Percentiles rank a stretch among this genome's conserved stretches.
Conservation (phyloP, 1,284 basidiomycete species). For the Cryptococcus sp. region DNA sequence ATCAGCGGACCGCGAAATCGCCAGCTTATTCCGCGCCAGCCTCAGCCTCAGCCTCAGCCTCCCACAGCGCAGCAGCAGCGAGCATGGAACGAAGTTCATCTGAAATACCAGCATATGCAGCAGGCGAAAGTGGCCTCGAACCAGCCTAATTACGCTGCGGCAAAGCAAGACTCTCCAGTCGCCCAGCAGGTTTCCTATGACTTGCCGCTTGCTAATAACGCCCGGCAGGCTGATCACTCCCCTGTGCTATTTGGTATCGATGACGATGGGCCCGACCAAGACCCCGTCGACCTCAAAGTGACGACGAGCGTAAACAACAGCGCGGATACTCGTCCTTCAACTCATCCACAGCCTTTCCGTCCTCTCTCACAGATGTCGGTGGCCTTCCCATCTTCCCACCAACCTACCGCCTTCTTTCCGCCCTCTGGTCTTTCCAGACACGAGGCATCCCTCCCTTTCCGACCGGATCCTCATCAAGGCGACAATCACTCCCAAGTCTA, state of each 20-base stretch:
- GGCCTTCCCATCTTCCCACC: too few relatives aligned
- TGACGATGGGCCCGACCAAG: background rate
- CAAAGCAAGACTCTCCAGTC: too few relatives aligned
- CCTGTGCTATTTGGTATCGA: background rate
- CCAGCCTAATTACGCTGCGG: background rate
- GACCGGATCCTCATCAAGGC: background rate
- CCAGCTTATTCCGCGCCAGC: background rate
- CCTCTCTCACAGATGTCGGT: background rate
- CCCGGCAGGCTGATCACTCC: background rate
- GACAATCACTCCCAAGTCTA: background rate
- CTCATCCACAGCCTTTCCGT: background rate
- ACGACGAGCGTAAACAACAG: background rate
- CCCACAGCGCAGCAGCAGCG: too few relatives aligned
- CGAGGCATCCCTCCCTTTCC: background rate
- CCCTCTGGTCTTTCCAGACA: background rate
- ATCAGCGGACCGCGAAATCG: background rate
- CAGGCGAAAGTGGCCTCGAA: too few relatives aligned
- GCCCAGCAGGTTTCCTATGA: too few relatives aligned
- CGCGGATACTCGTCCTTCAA: background rate
- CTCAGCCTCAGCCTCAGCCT: too few relatives aligned
- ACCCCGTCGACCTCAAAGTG: background rate
- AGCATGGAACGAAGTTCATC: too few relatives aligned
- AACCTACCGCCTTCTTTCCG: background rate
- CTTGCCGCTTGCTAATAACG: too few relatives aligned
- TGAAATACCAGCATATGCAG: too few relatives aligned